phyloP scores from a whole-genome alignment of 202 grass and related monocot species.

The Elaeis oleifera region DNA sequence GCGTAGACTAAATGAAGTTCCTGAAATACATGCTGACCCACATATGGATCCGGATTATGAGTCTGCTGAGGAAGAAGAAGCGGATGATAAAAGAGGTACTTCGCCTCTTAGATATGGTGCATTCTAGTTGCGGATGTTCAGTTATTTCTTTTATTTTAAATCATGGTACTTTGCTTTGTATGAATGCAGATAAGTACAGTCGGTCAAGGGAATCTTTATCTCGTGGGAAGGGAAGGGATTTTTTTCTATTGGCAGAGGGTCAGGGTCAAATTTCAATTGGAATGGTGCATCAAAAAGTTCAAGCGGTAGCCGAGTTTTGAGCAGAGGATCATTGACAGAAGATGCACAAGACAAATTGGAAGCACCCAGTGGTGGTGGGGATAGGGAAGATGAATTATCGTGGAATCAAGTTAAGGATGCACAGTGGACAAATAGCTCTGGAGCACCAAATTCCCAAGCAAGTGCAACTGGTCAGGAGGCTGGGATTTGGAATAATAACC shows the following conservation, averaged over 20 bases:
- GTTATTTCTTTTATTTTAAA: too few species aligned
- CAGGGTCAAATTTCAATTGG: conserved; percentile 18
- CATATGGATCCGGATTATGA: conserved; percentile 89
- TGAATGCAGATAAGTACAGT: conserved; percentile 37
- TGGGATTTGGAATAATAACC: conserved; percentile 2
- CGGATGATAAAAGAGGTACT: conserved; percentile 47
- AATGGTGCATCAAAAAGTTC: conserved; percentile 25
- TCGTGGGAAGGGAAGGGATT: conserved; percentile 37
- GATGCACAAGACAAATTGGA: conserved; percentile 16
- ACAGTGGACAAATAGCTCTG: conserved; percentile 11
- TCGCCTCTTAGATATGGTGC: neutral
- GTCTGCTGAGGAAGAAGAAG: conserved; percentile 54
- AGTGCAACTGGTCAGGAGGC: conserved; percentile 7
- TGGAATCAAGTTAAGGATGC: conserved; percentile 23
- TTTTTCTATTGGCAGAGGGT: conserved; percentile 25
- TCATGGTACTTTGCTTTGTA: neutral
- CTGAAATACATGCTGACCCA: conserved; percentile 67
- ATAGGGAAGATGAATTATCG: neutral
- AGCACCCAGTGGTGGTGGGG: neutral
- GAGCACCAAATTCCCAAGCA: conserved; percentile 26
- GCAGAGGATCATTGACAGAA: conserved; percentile 17
- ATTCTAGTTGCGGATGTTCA: too few species aligned
- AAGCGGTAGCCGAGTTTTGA: conserved; percentile 17
- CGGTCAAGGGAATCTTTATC: conserved; percentile 24
- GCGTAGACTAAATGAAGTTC: conserved; percentile 65